phyloP scores from a whole-genome alignment of 225 moss, liverwort and hornwort genomes.

The Neckera pumila region DNA sequence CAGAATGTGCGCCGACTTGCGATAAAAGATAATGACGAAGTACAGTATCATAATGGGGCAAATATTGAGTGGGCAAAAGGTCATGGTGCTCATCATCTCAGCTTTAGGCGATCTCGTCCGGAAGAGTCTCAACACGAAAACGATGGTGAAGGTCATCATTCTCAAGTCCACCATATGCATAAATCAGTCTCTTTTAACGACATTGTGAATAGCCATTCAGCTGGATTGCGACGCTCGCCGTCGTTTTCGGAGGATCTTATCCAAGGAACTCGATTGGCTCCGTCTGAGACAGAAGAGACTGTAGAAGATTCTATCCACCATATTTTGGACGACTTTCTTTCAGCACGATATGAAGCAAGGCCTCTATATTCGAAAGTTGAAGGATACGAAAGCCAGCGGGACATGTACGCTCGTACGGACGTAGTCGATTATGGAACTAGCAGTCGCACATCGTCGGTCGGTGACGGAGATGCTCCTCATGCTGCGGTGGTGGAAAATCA shows the following conservation, averaged over 20 bases:
- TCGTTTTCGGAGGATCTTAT: slow-evolving; percentile 26
- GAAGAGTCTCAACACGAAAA: slow-evolving; percentile 8
- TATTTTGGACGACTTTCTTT: slow-evolving; percentile 37
- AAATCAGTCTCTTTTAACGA: slow-evolving; percentile 24
- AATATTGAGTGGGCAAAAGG: slow-evolving; percentile 12
- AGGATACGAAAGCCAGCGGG: slow-evolving; percentile 29
- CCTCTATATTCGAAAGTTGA: slow-evolving; percentile 26
- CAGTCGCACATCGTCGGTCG: slow-evolving; percentile 59
- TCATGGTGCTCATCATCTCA: slow-evolving; percentile 8
- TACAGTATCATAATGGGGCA: neutral
- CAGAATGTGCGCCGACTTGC: slow-evolving; percentile 25
- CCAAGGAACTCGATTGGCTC: slow-evolving; percentile 2
- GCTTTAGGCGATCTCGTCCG: slow-evolving; percentile 15
- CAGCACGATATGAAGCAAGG: slow-evolving; percentile 22
- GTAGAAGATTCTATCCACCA: slow-evolving; percentile 28
- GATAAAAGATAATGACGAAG: slow-evolving; percentile 23
- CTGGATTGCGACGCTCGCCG: neutral
- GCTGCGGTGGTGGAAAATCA: slow-evolving; percentile 23
- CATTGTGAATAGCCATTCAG: neutral
- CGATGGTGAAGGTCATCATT: slow-evolving; percentile 8
- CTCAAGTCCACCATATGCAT: neutral
- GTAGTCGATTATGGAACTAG: slow-evolving; percentile 50
- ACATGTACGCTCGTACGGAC: slow-evolving; percentile 30
- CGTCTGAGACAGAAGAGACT: neutral
- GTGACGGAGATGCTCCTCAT: slow-evolving; percentile 45